Evolutionary conservation across 371 early-diverging fungal genomes (phyloP), one percentile per base, ranked within the genome.

Genomic region (Syncephalastrum racemosum): DNA sequence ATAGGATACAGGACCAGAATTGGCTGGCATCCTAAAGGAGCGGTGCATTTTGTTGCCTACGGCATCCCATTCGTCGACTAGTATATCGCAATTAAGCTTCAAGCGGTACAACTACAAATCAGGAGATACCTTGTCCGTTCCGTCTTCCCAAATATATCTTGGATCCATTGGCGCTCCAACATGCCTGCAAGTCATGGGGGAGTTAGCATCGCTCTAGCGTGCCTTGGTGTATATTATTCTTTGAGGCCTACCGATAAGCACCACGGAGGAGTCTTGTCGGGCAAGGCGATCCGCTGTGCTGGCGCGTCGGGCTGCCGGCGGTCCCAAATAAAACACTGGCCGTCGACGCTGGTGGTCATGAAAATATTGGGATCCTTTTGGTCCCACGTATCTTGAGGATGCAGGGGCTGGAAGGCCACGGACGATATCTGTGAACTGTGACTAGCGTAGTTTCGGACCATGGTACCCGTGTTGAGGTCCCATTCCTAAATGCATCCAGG

Each of bases 61-160:
- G 62, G 89, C 74, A 66, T 95, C 94, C 71, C 82, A 94, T 68
- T 95, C 96, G 67, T 98, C 97, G 14, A 98, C 91, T 57, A 66
- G 72, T 51, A 69, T 70, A 20, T 58, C 13, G 27, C 6, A 54
- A 27, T 42, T 41, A 58, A 36, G 5, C 51, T 22, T 31, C 36
- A 18, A 22, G 13, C 46, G 42, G 19, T 8, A 27, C 25, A 52
- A 2, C 10, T 46, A n/a, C 16, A 15, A 55, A 4, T 44, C 39
- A 4, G 18, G 7, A 25, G 50, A 45, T 66, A 84, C 86, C 86
- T 44, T 84, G 78, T 24, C 91, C 88, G 72, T 95, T 93, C 36
- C 96, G 80, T 46, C 91, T 66, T 3, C 93, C 94, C 45, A 86
- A 73, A 55, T 86, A 92, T 22, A 92, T 77, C 47, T 81, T 82